A percentile compares a stretch with the other conserved stretches of the same genome.
Conservation (phyloP, 805 yeast genomes). For the Saccharomycopsis fodiens region DNA sequence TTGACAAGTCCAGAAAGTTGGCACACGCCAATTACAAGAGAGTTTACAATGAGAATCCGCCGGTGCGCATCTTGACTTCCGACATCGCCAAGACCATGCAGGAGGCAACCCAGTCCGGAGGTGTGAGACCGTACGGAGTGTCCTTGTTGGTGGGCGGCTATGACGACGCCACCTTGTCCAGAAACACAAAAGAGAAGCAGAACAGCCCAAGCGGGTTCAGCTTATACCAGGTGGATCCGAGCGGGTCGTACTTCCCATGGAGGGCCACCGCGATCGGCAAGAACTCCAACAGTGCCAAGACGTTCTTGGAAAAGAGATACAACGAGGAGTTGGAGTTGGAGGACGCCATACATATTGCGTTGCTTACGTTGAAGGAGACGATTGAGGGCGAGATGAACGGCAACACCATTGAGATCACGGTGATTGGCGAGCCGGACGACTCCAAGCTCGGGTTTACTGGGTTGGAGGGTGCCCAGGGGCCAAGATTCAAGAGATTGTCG, state of each 20-base stretch:
- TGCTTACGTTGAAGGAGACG: slow-evolving; percentile 88
- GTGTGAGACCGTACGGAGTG: slow-evolving; percentile 98
- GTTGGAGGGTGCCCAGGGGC: slow-evolving; percentile 69
- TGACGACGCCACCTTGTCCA: slow-evolving; percentile 44
- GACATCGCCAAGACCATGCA: slow-evolving; percentile 96
- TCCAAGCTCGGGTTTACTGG: slow-evolving; percentile 81
- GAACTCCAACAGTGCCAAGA: slow-evolving; percentile 93
- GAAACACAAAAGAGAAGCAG: slow-evolving; percentile 33
- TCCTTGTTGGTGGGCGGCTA: slow-evolving; percentile 90
- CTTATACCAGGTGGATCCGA: slow-evolving; percentile 95
- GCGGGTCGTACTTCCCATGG: slow-evolving; percentile 98
- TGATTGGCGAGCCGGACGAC: slow-evolving; percentile 78
- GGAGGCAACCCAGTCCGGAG: slow-evolving; percentile 97
- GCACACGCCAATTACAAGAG: slow-evolving; percentile 92
- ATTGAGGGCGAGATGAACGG: slow-evolving; percentile 98
- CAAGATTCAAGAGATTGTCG: slow-evolving; percentile 77
- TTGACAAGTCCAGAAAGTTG: slow-evolving; percentile 87
- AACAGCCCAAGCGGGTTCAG: slow-evolving; percentile 41
- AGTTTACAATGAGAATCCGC: slow-evolving; percentile 94
- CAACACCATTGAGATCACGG: slow-evolving; percentile 86
- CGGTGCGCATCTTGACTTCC: slow-evolving; percentile 86
- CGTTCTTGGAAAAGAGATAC: slow-evolving; percentile 97
- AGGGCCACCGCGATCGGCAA: slow-evolving; percentile 99
- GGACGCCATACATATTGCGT: slow-evolving; percentile 95
- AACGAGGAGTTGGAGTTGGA: slow-evolving; percentile 94